Conservation (phyloP, 352 stramenopile species). For the Phytopythium ostracodes region DNA sequence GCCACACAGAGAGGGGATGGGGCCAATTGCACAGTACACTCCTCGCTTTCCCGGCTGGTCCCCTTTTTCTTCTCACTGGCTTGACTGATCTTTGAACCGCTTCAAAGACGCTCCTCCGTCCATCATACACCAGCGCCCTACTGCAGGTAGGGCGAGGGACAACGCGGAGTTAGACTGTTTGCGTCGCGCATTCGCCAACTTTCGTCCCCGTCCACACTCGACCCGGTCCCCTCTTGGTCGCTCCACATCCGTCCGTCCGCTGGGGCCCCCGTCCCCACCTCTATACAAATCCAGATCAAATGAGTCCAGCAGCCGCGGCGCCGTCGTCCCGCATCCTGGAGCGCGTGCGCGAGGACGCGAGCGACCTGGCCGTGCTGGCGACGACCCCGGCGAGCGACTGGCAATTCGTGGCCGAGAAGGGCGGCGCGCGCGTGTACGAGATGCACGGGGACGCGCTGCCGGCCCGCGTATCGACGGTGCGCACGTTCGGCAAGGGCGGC, state of each 20-base stretch:
- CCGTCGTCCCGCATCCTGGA: slow-evolving; percentile 60
- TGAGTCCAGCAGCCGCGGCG: slow-evolving; percentile 44
- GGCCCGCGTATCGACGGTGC: slow-evolving; percentile 25
- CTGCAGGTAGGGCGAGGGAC: background rate
- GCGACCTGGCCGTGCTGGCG: slow-evolving; percentile 50
- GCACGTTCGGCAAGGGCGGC: slow-evolving; percentile 29
- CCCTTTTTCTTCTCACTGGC: background rate
- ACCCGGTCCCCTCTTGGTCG: too few species aligned
- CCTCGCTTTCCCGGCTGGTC: background rate
- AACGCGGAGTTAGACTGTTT: too few species aligned
- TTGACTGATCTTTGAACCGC: slow-evolving; percentile 1
- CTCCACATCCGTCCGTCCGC: background rate
- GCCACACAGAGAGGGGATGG: too few species aligned
- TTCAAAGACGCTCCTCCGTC: background rate
- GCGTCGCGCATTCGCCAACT: slow-evolving; percentile 2
- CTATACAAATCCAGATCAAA: slow-evolving; percentile 3
- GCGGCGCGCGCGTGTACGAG: slow-evolving; percentile 44
- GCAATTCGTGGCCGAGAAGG: slow-evolving; percentile 49
- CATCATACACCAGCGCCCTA: background rate
- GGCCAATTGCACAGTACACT: background rate
- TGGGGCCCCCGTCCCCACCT: too few species aligned
- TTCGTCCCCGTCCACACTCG: background rate
- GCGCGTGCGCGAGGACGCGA: slow-evolving; percentile 50
- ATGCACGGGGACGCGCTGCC: slow-evolving; percentile 45
- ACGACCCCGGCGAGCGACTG: slow-evolving; percentile 32